Conservation (phyloP, 2,329 filamentous ascomycete species). For the Colletotrichum sp. region DNA sequence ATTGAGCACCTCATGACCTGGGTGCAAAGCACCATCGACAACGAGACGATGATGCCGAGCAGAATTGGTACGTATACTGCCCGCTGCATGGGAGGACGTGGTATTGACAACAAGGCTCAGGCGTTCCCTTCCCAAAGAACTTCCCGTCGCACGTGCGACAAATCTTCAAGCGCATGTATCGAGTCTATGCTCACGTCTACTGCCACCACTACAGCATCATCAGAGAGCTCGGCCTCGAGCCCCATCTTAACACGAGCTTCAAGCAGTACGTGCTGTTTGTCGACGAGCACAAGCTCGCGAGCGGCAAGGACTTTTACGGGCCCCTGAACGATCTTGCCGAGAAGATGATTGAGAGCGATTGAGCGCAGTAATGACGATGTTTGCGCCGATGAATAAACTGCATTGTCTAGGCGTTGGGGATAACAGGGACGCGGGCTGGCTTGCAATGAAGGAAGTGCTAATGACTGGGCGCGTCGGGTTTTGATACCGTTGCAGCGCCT, state of each 20-base stretch:
- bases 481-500: background rate
- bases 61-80: conserved; percentile 69
- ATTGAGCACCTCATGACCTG: conserved; percentile 98
- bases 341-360: conserved; percentile 96
- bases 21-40: conserved; percentile 95
- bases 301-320: conserved; percentile 96
- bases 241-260: conserved; percentile 98
- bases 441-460: conserved; percentile 10
- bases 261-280: conserved; percentile 99
- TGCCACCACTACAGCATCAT: conserved; percentile 99
- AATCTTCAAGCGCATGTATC: conserved; percentile 98
- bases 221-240: conserved; percentile 91
- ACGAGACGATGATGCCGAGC: conserved; percentile 93
- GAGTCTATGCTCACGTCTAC: conserved; percentile 99
- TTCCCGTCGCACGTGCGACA: conserved; percentile 90
- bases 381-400: background rate
- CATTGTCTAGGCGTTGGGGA: conserved; percentile 22
- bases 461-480: conserved; percentile 5
- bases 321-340: conserved; percentile 95
- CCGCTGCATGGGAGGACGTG: too few relatives aligned
- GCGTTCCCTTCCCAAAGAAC: conserved; percentile 92
- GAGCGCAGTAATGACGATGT: conserved; percentile 25
- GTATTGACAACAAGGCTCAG: conserved; percentile 41
- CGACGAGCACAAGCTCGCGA: conserved; percentile 91
- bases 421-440: conserved; percentile 6